Conservation (phyloP, 148 eudicot genomes). For the Tetragonia tetragonoides region DNA sequence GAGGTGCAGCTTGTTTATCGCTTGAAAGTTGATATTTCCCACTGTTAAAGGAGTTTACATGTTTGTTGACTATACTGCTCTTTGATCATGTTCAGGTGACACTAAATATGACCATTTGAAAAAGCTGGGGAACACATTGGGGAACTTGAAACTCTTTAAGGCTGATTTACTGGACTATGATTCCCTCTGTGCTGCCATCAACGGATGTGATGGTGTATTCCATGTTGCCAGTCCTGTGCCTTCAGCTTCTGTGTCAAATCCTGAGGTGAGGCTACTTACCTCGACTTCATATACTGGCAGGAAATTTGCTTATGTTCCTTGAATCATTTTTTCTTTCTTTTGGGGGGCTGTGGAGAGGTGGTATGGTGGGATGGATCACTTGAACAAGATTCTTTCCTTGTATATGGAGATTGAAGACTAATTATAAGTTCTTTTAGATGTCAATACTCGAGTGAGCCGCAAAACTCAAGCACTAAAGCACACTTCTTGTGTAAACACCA, state of each 20-base stretch:
- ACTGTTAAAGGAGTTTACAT: neutral
- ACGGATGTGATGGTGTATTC: conserved; percentile 46
- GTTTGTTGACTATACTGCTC: neutral
- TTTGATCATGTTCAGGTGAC: conserved; percentile 29
- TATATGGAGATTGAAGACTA: too few species aligned
- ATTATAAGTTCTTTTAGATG: too few species aligned
- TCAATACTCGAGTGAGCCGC: too few species aligned
- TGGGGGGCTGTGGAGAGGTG: too few species aligned
- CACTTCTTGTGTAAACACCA: too few species aligned
- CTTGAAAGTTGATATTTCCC: neutral
- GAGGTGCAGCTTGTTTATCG: neutral
- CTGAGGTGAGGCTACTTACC: conserved; percentile 35
- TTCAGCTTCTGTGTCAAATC: conserved; percentile 35
- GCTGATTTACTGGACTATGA: conserved; percentile 43
- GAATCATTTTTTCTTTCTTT: too few species aligned
- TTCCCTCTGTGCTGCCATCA: conserved; percentile 36
- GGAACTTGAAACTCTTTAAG: conserved; percentile 42
- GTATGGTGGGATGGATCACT: too few species aligned
- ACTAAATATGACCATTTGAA: conserved; percentile 39
- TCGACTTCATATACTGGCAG: neutral
- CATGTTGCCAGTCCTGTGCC: conserved; percentile 61
- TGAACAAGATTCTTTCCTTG: too few species aligned
- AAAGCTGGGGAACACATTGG: conserved; percentile 40
- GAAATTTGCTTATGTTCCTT: too few species aligned
- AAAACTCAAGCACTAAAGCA: too few species aligned